Evolutionary conservation across 2,329 filamentous ascomycete genomes (phyloP).

Genomic region (Albifimbria verrucaria): DNA sequence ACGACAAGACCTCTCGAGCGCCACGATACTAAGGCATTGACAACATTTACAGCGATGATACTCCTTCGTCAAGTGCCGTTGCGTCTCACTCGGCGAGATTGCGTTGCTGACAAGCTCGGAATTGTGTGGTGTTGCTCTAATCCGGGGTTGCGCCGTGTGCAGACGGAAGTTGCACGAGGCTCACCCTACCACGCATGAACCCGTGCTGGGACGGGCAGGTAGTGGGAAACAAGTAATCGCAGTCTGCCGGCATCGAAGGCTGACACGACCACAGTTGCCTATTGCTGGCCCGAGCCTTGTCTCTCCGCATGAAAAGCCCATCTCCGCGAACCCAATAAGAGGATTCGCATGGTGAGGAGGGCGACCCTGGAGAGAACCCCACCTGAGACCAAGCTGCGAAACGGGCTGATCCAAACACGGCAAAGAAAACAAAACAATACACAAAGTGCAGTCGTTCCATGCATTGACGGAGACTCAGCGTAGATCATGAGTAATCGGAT

Average conservation of each 20-base stretch:
- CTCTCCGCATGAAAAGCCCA: neutral
- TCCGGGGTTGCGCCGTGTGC: neutral
- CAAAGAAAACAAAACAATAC: neutral
- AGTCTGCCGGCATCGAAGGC: neutral
- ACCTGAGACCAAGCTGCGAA: too few relatives aligned
- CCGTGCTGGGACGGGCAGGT: neutral
- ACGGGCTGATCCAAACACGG: neutral
- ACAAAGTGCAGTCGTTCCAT: neutral
- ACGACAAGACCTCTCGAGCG: too few relatives aligned
- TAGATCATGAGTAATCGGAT: neutral
- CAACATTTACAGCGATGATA: neutral
- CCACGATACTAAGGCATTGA: too few relatives aligned
- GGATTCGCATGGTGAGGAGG: neutral
- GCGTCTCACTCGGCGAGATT: neutral
- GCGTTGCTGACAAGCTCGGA: neutral
- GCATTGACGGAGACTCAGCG: neutral
- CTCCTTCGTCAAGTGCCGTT: neutral
- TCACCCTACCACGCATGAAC: neutral
- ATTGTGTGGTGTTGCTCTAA: neutral
- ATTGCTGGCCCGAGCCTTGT: neutral
- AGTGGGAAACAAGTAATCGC: neutral
- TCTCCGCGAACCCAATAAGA: neutral
- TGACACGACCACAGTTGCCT: neutral
- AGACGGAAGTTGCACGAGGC: neutral
- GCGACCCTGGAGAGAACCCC: neutral